Evolutionary conservation across 495 filamentous ascomycete species (phyloP), one percentile per base, ranked within the genome.

Genomic region (Amorphotheca resinae): DNA sequence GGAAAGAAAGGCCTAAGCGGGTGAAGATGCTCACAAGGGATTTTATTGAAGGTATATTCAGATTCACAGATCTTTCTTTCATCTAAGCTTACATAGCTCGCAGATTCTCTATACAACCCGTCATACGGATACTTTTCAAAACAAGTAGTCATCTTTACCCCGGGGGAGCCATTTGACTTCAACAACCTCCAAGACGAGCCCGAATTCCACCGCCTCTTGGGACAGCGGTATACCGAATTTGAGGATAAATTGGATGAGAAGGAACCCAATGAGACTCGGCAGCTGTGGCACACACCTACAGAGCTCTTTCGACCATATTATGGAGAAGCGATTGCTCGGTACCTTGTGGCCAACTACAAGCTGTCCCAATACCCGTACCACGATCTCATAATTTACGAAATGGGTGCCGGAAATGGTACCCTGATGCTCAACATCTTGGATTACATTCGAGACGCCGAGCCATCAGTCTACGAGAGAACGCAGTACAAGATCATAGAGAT

Each of bases 51-150:
- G 87, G 87, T 93, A 57, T 47, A 64, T 45, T 26, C 30, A 26
- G 25, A 26, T 22, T 9, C 28, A 30, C 26, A 7, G 16, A 15
- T 11, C 41, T 32, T 8, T 26, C 38, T 38, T 36, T 41, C 23
- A 43, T 23, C 11, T 18, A 34, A 26, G 32, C 37, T 49, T 15
- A 52, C 16, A 33, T 9, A n/a, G n/a, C n/a, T 28, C n/a, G 22
- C 48, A 95, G 91, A 99, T 63, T 89, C 84, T 53, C 66, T 99
- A 22, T 99, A 99, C 59, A 99, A 99, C 59, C 89, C 88, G 0
- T 66, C 88, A 58, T 99, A 99, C 53, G 91, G 91, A 41, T 99
- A 96, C 64, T 99, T 99, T 64, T 87, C 87, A 23, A 94, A 95
- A 59, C 87, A 94, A 58, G 91, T 82, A 52, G 86, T 91, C 48